These are phyloP conservation scores for Nevesoporus exiguus DNA, from an alignment of 768 basidiomycete genomes.

Conservation along the genomic window DNA sequence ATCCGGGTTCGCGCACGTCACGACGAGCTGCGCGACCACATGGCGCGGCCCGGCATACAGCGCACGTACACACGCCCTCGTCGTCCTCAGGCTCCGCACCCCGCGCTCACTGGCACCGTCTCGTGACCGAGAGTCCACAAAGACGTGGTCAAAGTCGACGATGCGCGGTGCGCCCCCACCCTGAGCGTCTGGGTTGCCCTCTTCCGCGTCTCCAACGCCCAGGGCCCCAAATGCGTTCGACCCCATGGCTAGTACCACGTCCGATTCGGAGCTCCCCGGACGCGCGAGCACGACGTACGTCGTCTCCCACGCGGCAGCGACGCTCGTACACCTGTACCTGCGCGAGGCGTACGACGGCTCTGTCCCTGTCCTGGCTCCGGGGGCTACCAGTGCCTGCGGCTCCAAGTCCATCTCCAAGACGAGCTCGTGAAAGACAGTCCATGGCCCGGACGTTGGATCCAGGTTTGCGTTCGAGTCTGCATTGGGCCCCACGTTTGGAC, in stretches of 20 bases:
- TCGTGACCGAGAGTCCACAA: slow-evolving; percentile 32
- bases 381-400: slow-evolving; percentile 6
- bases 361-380: too few species aligned
- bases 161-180: background rate
- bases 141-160: slow-evolving; percentile 14
- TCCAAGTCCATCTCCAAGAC: slow-evolving; percentile 31
- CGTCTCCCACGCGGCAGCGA: slow-evolving; percentile 83
- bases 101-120: too few species aligned
- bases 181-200: background rate
- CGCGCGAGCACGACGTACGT: slow-evolving; percentile 63
- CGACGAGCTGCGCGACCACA: slow-evolving; percentile 47
- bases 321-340: slow-evolving; percentile 43
- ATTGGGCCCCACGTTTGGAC: too few species aligned
- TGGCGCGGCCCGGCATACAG: slow-evolving; percentile 72
- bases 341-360: slow-evolving; percentile 19
- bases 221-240: slow-evolving; percentile 82
- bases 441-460: background rate
- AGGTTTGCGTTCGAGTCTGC: background rate
- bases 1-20: slow-evolving; percentile 22
- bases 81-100: slow-evolving; percentile 6
- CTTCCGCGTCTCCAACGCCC: slow-evolving; percentile 44
- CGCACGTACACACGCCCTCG: slow-evolving; percentile 34
- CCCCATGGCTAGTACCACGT: slow-evolving; percentile 74
- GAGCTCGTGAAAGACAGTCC: slow-evolving; percentile 47
- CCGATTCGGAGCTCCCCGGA: slow-evolving; percentile 32